phyloP scores from a whole-genome alignment of 2,329 filamentous ascomycete genomes.

The Aspergillus awamori region DNA sequence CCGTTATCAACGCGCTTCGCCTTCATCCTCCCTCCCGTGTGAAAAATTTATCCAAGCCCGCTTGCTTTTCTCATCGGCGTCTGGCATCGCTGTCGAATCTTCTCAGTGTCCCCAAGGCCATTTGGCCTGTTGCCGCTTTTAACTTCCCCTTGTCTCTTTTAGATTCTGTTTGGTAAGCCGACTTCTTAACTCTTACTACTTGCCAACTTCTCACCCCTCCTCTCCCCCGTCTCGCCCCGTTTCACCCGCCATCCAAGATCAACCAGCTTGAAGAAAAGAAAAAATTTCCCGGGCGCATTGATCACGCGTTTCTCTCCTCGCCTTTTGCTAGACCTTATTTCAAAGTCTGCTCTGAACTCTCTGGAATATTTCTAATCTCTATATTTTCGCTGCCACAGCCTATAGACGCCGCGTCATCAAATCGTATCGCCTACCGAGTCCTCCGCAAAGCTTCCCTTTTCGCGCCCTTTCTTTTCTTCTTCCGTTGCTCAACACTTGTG shows the following conservation, averaged over 20 bases:
- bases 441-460: slow-evolving; percentile 34
- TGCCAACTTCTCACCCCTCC: slow-evolving; percentile 9
- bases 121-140: slow-evolving; percentile 31
- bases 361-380: slow-evolving; percentile 19
- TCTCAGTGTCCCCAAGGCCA: slow-evolving; percentile 29
- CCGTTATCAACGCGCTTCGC: slow-evolving; percentile 22
- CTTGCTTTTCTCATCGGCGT: slow-evolving; percentile 21
- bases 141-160: slow-evolving; percentile 28
- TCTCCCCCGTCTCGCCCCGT: slow-evolving; percentile 8
- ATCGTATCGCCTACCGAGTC: slow-evolving; percentile 30
- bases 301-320: slow-evolving; percentile 19
- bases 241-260: background rate
- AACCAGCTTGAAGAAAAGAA: slow-evolving; percentile 12
- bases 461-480: slow-evolving; percentile 30
- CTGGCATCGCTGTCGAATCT: slow-evolving; percentile 33
- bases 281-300: slow-evolving; percentile 24
- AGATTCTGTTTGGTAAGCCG: slow-evolving; percentile 35
- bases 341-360: slow-evolving; percentile 7
- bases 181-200: background rate
- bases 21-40: slow-evolving; percentile 15
- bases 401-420: slow-evolving; percentile 39
- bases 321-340: slow-evolving; percentile 2
- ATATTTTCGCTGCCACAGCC: slow-evolving; percentile 26
- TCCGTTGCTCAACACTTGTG: slow-evolving; percentile 24
- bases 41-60: slow-evolving; percentile 17